A percentile compares a stretch with the other conserved stretches of the same genome.
Evolutionary conservation across 208 protist genomes (phyloP).

Genomic region (Leishmania tropica): DNA sequence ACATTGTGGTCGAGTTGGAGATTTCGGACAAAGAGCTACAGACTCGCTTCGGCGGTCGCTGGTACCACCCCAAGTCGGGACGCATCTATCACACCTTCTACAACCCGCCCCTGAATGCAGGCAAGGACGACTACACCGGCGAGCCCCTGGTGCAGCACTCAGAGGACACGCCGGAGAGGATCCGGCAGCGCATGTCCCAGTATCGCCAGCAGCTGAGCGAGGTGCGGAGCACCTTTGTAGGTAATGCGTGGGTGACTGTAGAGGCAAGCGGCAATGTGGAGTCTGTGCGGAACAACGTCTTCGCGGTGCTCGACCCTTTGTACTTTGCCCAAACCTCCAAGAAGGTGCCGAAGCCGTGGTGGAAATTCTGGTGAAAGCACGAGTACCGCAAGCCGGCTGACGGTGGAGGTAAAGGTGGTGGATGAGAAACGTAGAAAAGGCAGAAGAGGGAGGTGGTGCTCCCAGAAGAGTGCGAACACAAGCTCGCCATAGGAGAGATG

Average conservation of each 20-base stretch:
- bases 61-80: constrained; percentile 85
- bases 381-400: not conserved
- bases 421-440: not conserved
- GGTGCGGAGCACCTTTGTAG: constrained; percentile 74
- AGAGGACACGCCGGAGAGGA: constrained; percentile 90
- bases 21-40: constrained; percentile 75
- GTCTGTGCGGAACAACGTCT: constrained; percentile 74
- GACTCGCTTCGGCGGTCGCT: constrained; percentile 79
- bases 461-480: not conserved
- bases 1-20: constrained; percentile 71
- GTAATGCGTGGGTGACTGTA: constrained; percentile 56
- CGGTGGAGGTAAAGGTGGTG: not conserved
- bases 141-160: constrained; percentile 86
- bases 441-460: no score
- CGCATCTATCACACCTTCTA: constrained; percentile 93
- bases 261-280: constrained; percentile 75
- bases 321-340: constrained; percentile 35
- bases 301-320: constrained; percentile 68
- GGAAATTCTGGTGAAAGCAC: constrained; percentile 48
- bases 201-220: constrained; percentile 78
- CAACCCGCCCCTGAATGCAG: constrained; percentile 85
- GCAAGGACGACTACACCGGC: constrained; percentile 92
- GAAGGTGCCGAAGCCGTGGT: constrained; percentile 32
- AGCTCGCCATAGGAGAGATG: not conserved
- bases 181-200: constrained; percentile 74